Conservation (phyloP, 116 monocot genomes). For the Zostera marina region DNA sequence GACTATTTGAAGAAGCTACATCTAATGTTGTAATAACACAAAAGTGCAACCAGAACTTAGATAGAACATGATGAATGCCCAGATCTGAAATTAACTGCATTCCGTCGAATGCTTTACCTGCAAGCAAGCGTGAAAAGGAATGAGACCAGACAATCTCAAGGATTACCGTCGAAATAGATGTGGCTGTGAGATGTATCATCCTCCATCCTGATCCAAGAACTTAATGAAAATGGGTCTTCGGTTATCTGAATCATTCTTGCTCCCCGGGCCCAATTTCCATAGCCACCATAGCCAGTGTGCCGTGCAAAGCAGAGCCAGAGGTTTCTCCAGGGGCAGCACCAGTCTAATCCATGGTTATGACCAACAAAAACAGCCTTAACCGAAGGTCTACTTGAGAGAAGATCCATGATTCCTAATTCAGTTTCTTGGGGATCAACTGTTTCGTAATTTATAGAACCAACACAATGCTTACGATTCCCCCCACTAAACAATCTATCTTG, state of each 20-base stretch:
- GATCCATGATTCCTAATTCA: conserved; percentile 79
- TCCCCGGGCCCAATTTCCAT: conserved; percentile 67
- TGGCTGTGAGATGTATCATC: conserved; percentile 49
- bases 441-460: conserved; percentile 79
- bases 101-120: too few species aligned
- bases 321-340: conserved; percentile 71
- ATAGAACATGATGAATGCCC: too few species aligned
- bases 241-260: conserved; percentile 54
- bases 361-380: conserved; percentile 86
- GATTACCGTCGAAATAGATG: conserved; percentile 21
- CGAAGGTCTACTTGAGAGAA: conserved; percentile 34
- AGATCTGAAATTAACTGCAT: too few species aligned
- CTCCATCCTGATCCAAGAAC: conserved; percentile 82
- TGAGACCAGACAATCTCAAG: too few species aligned
- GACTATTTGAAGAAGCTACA: too few species aligned
- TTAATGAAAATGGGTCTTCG: conserved; percentile 39
- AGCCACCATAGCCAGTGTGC: conserved; percentile 78
- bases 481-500: neutral
- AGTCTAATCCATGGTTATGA: conserved; percentile 86
- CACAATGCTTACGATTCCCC: conserved; percentile 44
- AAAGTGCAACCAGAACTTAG: too few species aligned
- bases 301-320: conserved; percentile 88
- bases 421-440: conserved; percentile 64
- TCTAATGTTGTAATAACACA: too few species aligned
- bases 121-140: too few species aligned